Base-by-base conservation (phyloP, 1,284 basidiomycete species). In the Porogramme epimiltina region DNA sequence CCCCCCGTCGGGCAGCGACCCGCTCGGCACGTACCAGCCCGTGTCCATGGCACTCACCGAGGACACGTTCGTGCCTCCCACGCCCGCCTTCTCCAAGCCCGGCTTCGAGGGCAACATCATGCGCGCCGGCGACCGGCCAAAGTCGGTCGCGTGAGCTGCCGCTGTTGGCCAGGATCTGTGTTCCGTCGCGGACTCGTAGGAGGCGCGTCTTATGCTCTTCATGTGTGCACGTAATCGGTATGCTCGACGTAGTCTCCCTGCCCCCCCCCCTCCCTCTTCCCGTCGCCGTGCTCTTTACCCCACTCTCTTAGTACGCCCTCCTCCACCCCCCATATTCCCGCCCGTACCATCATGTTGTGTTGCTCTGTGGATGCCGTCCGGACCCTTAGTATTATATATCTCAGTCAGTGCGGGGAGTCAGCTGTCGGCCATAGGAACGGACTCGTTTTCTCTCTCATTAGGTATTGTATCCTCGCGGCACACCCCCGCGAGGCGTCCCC, bases 31-130 rank as follows among this genome's bases (percentile, higher is more conserved):
- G 25, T 88, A 89, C 64, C 74, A 87, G 61, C 85, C 85, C 5
- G 85, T 89, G 37, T 89, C 87, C 31, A 84, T 88, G 84, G 87
- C 87, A 24, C 66, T 89, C 56, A 84, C 83, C 20, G 87, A 89
- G 47, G 86, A 88, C 62, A 85, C 85, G 3, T 86, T 87, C 62
- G 75, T 80, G 9, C 82, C 83, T 20, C 83, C 84, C 19, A 78
- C 81, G 0, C 85, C 87, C 11, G 76, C 80, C 25, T 89, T 87
- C 72, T 59, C 62, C 23, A 65, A 63, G 54, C 74, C 78, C 58
- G 73, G 72, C 49, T 67, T 72, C 55, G 73, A 77, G 48, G 69
- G 66, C 20, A 67, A 66, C 47, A 42, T 47, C 25, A 23, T 53
- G 13, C 54, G 60, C 11, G 45, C 51, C 25, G 58, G 51, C 9